Evolutionary conservation across 371 early-diverging fungal genomes (phyloP), one percentile per base, ranked within the genome.

Genomic region (Mucor sp.): DNA sequence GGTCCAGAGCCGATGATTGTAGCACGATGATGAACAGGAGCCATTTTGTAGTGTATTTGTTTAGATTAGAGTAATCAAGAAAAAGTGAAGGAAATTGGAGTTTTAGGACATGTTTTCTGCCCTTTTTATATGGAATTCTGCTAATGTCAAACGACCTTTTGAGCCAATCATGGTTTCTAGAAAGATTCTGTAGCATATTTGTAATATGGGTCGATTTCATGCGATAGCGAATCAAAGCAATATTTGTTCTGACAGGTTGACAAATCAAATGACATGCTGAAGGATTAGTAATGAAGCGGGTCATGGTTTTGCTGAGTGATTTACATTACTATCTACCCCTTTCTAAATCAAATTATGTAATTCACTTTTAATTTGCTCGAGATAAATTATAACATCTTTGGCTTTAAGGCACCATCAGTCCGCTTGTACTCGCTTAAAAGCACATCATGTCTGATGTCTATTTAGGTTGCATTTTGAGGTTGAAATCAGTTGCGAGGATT

Each of bases 1-100:
- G 98, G 98, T 4, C 98, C 97, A 17, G 95, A 95, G 63, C 98
- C 94, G 55, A 94, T 84, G 74, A 94, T 88, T 61, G 78, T 74
- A 60, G 78, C 83, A 67, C 68, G 76, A 55, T 71, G 80, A 63
- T 82, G 83, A 67, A 73, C 64, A 63, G 83, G 78, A 58, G 75
- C 75, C 77, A 80, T 80, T 28, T 55, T 60, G 25, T 17, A 41
- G 6, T 14, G 14, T 41, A 41, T 15, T 4, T 17, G 11, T 41
- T 11, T 41, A 11, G 5, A 17, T 41, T 41, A 17, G 4, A 17
- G 9, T 15, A 12, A 17, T 12, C 3, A 37, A 35, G 9, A 41
- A 41, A 17, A 17, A 41, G 17, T 41, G 17, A 17, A 41, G 41
- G 17, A 17, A 17, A 9, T 9, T 15, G 14, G 17, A 17, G 41